Conservation (phyloP, 257 asterid species). For the Gynochthodes officinalis region DNA sequence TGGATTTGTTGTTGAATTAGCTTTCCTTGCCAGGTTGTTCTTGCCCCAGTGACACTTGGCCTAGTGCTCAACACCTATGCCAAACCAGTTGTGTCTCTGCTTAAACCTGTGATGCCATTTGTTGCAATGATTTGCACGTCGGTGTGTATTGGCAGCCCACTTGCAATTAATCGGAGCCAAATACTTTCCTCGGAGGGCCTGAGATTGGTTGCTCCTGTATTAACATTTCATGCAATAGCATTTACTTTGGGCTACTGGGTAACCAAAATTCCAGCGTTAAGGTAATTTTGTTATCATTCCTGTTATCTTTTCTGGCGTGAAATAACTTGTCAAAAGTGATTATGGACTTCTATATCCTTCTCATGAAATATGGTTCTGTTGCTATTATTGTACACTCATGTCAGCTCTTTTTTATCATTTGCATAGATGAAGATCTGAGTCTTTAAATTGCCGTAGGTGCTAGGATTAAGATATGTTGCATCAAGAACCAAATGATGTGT, state of each 20-base stretch:
- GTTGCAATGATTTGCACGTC: conserved; percentile 95
- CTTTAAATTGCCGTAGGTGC: too few relatives aligned
- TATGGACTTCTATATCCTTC: neutral
- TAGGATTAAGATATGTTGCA: neutral
- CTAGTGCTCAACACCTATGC: conserved; percentile 78
- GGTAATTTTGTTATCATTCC: conserved; percentile 41
- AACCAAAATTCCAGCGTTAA: conserved; percentile 60
- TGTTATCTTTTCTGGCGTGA: neutral
- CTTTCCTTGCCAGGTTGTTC: conserved; percentile 65
- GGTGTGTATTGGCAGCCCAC: conserved; percentile 96
- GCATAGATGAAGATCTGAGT: neutral
- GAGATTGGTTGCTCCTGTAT: conserved; percentile 72
- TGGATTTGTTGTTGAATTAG: neutral
- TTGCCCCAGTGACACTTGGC: conserved; percentile 81
- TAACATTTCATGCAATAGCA: conserved; percentile 78
- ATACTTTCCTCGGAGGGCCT: conserved; percentile 84
- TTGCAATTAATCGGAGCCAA: conserved; percentile 77
- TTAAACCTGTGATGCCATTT: conserved; percentile 93
- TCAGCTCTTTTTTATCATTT: neutral
- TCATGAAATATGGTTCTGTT: neutral
- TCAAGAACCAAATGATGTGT: neutral
- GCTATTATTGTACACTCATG: neutral
- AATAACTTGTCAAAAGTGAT: neutral
- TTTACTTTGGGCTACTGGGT: conserved; percentile 89
- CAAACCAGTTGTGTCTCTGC: conserved; percentile 72